Evolutionary conservation across 306 rosid species (phyloP).

Genomic region (Hylodesmum podocarpum): DNA sequence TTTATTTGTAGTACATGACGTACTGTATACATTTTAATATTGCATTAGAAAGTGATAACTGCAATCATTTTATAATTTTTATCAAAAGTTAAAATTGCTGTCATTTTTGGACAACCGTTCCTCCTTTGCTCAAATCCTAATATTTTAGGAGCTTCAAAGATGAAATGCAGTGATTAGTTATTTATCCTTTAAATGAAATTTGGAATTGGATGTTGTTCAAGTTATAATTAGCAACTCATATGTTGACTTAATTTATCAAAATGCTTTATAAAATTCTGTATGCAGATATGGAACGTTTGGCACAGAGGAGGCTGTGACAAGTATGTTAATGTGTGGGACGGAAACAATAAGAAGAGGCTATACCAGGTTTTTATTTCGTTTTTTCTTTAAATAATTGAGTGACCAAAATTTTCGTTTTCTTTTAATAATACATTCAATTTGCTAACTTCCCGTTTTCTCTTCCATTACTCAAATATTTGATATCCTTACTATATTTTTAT

Average conservation of each 20-base stretch:
- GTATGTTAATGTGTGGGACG: constrained; percentile 96
- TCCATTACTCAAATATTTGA: constrained; percentile 86
- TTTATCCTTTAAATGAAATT: too few species aligned
- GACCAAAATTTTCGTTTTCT: neutral
- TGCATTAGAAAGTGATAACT: too few species aligned
- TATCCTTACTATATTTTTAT: too few species aligned
- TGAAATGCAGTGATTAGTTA: neutral
- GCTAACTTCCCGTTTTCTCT: constrained; percentile 30
- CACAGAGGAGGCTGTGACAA: constrained; percentile 99
- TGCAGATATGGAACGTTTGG: constrained; percentile 96
- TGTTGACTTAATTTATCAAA: neutral
- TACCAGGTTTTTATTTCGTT: constrained; percentile 63
- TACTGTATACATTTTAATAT: too few species aligned
- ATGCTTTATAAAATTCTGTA: constrained; percentile 21
- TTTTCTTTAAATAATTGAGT: neutral
- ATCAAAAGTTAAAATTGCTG: too few species aligned
- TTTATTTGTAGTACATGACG: too few species aligned
- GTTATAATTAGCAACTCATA: neutral
- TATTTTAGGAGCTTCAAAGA: neutral
- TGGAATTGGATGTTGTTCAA: neutral
- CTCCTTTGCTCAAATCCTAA: neutral
- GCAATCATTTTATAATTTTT: too few species aligned
- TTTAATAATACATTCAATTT: neutral
- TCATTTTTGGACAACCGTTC: too few species aligned
- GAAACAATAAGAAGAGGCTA: constrained; percentile 96